Conservation (phyloP, 345 rosid genomes). For the Garcia nutans region DNA sequence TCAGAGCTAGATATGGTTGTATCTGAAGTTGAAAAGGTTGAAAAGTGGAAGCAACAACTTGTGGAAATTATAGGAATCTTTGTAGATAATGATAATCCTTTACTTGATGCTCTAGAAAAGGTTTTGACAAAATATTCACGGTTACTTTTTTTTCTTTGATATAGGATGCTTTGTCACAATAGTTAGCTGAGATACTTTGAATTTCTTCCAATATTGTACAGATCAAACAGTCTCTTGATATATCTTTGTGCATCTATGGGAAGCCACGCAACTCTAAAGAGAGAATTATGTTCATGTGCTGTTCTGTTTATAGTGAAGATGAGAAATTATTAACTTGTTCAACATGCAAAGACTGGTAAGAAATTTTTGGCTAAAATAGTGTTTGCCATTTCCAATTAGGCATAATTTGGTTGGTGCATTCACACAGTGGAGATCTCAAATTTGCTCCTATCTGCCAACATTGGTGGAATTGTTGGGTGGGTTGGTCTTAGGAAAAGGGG, state of each 20-base stretch:
- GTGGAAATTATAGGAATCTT: slow-evolving; percentile 32
- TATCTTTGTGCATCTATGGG: slow-evolving; percentile 46
- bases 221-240: slow-evolving; percentile 50
- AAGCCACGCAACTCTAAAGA: slow-evolving; percentile 33
- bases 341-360: slow-evolving; percentile 62
- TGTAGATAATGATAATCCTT: slow-evolving; percentile 30
- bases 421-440: no score
- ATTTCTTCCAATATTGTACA: slow-evolving; percentile 28
- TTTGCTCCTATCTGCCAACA: no score
- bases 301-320: slow-evolving; percentile 35
- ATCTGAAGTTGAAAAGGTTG: slow-evolving; percentile 53
- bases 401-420: no score
- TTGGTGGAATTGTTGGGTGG: no score
- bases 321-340: slow-evolving; percentile 40
- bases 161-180: not conserved
- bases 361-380: slow-evolving; percentile 2
- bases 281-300: slow-evolving; percentile 38
- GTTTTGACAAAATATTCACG: slow-evolving; percentile 26
- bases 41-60: slow-evolving; percentile 53
- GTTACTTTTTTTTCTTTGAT: not conserved
- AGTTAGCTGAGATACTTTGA: slow-evolving; percentile 7
- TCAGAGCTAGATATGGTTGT: slow-evolving; percentile 47
- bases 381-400: not conserved
- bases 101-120: slow-evolving; percentile 46
- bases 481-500: no score